phyloP scores from a whole-genome alignment of 495 filamentous ascomycete genomes.

The Penicillium manginii region DNA sequence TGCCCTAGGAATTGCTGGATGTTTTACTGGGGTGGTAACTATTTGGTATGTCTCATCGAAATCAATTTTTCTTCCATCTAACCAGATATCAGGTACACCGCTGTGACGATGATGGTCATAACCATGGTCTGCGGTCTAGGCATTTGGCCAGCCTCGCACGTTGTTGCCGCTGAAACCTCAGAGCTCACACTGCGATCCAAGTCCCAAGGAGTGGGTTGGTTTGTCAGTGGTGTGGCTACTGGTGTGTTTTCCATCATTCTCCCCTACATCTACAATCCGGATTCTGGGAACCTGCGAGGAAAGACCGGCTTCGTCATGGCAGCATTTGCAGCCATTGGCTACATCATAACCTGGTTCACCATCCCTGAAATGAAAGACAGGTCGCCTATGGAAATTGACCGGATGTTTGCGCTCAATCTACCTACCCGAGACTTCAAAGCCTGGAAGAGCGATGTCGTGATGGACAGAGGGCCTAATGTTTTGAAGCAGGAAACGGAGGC shows the following conservation, averaged over 20 bases:
- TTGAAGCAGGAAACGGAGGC: background rate
- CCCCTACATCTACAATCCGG: slow-evolving; percentile 41
- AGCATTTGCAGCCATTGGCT: slow-evolving; percentile 27
- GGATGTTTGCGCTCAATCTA: slow-evolving; percentile 34
- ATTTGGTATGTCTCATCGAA: slow-evolving; percentile 28
- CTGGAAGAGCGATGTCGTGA: slow-evolving; percentile 25
- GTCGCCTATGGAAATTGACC: slow-evolving; percentile 37
- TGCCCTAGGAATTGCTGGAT: slow-evolving; percentile 39
- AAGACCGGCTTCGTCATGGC: slow-evolving; percentile 41
- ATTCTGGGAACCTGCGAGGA: slow-evolving; percentile 31
- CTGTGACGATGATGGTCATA: slow-evolving; percentile 32
- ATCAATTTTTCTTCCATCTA: background rate
- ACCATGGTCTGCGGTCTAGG: slow-evolving; percentile 32
- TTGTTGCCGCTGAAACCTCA: slow-evolving; percentile 36
- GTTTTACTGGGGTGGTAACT: slow-evolving; percentile 30
- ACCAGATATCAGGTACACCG: slow-evolving; percentile 31
- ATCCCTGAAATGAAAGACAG: slow-evolving; percentile 44
- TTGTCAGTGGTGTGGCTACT: slow-evolving; percentile 29
- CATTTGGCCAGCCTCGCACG: slow-evolving; percentile 42
- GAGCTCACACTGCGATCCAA: slow-evolving; percentile 39
- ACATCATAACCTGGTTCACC: slow-evolving; percentile 24
- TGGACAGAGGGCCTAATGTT: background rate
- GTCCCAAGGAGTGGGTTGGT: slow-evolving; percentile 40
- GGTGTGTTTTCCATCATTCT: slow-evolving; percentile 34
- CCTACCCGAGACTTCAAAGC: slow-evolving; percentile 26